Percentiles rank a stretch among this genome's conserved stretches.
These are phyloP conservation scores for Boletus rex-veris DNA, from an alignment of 768 basidiomycete genomes.

Conservation along the genomic window DNA sequence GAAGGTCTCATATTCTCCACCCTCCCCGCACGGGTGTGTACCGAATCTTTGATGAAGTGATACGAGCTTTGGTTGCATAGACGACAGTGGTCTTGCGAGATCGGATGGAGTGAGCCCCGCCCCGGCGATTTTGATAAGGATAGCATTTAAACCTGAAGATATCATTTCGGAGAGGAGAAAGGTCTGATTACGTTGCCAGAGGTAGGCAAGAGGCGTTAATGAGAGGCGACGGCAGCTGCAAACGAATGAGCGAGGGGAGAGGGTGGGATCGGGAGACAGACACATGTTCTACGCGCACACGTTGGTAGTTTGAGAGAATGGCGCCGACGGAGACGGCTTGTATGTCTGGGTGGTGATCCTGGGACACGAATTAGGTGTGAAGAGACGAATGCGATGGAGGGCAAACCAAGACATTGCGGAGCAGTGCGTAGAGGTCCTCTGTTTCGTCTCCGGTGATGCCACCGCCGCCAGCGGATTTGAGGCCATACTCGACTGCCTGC, in stretches of 20 bases:
- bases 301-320: slow-evolving; percentile 96
- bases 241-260: slow-evolving; percentile 1
- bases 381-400: neutral
- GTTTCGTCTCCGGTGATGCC: slow-evolving; percentile 88
- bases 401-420: slow-evolving; percentile 73
- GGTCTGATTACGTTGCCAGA: slow-evolving; percentile 93
- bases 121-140: slow-evolving; percentile 95
- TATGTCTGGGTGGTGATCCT: slow-evolving; percentile 77
- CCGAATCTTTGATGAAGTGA: slow-evolving; percentile 80
- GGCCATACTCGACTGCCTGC: slow-evolving; percentile 83
- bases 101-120: slow-evolving; percentile 79
- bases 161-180: slow-evolving; percentile 88
- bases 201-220: slow-evolving; percentile 77
- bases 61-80: slow-evolving; percentile 70
- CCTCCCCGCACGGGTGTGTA: slow-evolving; percentile 94
- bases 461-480: slow-evolving; percentile 43
- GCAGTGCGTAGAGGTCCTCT: slow-evolving; percentile 79
- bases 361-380: slow-evolving; percentile 2
- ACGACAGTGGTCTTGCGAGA: slow-evolving; percentile 68
- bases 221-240: slow-evolving; percentile 75
- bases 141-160: slow-evolving; percentile 66
- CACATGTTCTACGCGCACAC: slow-evolving; percentile 98
- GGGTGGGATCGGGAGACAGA: slow-evolving; percentile 34
- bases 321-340: slow-evolving; percentile 91
- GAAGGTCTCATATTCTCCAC: slow-evolving; percentile 95